Evolutionary conservation across 1,284 basidiomycete species (phyloP), one percentile per base, ranked within the genome.

Genomic region (Rhodotorula sp.): DNA sequence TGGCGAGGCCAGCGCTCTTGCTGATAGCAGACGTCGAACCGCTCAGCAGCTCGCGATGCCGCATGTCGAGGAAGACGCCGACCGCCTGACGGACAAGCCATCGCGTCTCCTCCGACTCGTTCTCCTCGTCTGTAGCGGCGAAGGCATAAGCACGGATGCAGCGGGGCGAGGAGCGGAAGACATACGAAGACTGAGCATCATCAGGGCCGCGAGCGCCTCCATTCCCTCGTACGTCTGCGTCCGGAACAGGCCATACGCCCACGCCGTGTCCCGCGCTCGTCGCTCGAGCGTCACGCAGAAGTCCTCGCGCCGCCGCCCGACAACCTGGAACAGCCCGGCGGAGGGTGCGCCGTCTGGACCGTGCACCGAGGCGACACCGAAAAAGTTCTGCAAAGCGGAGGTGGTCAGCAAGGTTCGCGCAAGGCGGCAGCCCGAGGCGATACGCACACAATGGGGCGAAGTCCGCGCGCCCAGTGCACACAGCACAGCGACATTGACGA

Each of bases 31-130:
- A 61, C 1, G 21, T 23, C 5, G 25, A 19, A 13, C 44, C 54
- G 7, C n/a, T 4, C 16, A 45, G 19, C 25, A 70, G 7, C 52
- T 67, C 66, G 34, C 46, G 42, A 34, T 67, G 63, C 1, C 66
- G 66, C 7, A 74, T 21, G 54, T 74, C 73, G 34, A 74, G 46
- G 46, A 65, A 74, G n/a, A 66, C 53, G 7, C 73, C 73, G 4
- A 57, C 68, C 12, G 67, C 52, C 16, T 68, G 60, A 7, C 73
- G 63, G 1, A 74, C 66, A 54, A 69, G 50, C 54, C 71, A 71
- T 19, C 69, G 67, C 16, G 62, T 56, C 1, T 69, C 67, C 4
- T 64, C 64, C 3, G 64, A 53, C 14, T 64, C 45, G 14, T 58
- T 71, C 56, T 74, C 73, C 61, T 74, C 73, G 53, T 71, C 73